A percentile compares a stretch with the other conserved stretches of the same genome.
Evolutionary conservation across 495 filamentous ascomycete species (phyloP).

Genomic region (Aspergillus biplanus): DNA sequence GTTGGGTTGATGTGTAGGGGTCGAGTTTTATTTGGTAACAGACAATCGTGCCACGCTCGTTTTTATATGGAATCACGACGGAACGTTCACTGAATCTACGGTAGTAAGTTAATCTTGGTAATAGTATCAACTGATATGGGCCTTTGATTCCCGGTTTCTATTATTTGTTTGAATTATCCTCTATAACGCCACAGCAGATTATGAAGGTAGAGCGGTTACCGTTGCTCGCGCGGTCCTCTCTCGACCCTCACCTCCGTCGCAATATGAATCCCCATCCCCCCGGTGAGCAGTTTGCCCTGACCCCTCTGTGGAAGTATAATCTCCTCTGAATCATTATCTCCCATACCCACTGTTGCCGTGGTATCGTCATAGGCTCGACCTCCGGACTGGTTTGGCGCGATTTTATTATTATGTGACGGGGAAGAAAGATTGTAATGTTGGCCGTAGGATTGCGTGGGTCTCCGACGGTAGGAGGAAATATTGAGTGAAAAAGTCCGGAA

Average conservation of each 20-base stretch:
- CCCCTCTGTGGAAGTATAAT: neutral
- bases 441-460: slow-evolving; percentile 1
- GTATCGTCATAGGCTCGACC: neutral
- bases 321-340: neutral
- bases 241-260: slow-evolving; percentile 13
- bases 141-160: too few relatives aligned
- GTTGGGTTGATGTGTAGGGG: too few relatives aligned
- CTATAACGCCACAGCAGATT: too few relatives aligned
- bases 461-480: slow-evolving; percentile 18
- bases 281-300: neutral
- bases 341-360: neutral
- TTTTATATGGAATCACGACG: too few relatives aligned
- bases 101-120: too few relatives aligned
- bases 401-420: neutral
- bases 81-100: too few relatives aligned
- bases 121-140: too few relatives aligned
- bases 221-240: neutral
- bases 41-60: too few relatives aligned
- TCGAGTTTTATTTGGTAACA: too few relatives aligned
- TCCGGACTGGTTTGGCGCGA: neutral
- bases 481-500: slow-evolving; percentile 43
- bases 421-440: neutral
- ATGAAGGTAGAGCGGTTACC: neutral
- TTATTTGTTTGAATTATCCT: too few relatives aligned
- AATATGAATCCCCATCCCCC: slow-evolving; percentile 7